Evolutionary conservation across 1,139 yeast genomes (phyloP), one percentile per base, ranked within the genome.

Genomic region (Yamadazyma blattariae): DNA sequence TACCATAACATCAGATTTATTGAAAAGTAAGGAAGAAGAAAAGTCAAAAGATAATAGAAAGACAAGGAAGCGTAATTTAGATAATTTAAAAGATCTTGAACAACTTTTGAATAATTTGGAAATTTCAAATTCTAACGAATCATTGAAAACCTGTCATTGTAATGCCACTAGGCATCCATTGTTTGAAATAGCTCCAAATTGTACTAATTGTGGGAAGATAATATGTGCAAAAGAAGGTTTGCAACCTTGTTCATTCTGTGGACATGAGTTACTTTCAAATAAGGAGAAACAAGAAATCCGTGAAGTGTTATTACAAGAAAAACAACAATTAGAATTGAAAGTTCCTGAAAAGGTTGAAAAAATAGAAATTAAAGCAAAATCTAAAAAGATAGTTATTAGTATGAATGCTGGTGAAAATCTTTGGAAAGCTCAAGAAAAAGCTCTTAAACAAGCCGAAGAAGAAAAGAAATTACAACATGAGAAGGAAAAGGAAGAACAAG

Each of bases 141-240:
- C 48, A 2, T 41, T 40, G 21, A 51, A 69, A 19, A 48, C 45
- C 5, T 94, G 99, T 53, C 76, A 82, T 44, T 94, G 99, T 52
- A 82, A 80, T 76, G 92, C 86, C 1, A 78, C 85, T 2, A 67
- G 85, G 39, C 98, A 94, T 53, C 95, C 97, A 2, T 63, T 94
- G 28, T 85, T 88, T 47, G 94, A 86, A 39, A 73, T 86, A 39
- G 92, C 95, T 1, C 98, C 98, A 0, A 94, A 94, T 55, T 94
- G 99, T 51, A 61, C 92, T 29, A 81, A 83, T 39, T 94, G 99
- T 59, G 99, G 99, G 9, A 88, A 89, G 54, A 87, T 94, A 26
- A 85, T 92, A 2, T 94, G 99, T 62, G 72, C 74, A 3, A 81
- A 81, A 48, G 97, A 94, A 54, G 97, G 97, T 0, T 56, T 79